These are phyloP conservation scores for Phytophthora sp. DNA, from an alignment of 352 stramenopile genomes.

Conservation along the genomic window DNA sequence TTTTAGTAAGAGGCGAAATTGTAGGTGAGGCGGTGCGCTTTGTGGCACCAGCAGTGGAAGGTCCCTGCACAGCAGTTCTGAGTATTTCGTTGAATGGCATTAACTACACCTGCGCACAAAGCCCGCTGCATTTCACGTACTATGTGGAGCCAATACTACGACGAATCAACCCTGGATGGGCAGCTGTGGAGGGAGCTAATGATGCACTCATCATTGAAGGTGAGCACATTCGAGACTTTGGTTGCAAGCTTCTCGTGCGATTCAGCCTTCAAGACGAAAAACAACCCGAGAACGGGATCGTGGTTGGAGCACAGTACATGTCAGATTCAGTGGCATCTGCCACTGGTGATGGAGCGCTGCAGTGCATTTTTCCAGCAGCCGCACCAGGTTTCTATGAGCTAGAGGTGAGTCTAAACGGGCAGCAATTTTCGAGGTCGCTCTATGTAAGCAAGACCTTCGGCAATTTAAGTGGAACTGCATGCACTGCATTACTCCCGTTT, in stretches of 20 bases:
- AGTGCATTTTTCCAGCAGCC: slow-evolving; percentile 37
- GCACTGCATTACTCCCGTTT: slow-evolving; percentile 65
- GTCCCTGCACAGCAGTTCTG: slow-evolving; percentile 48
- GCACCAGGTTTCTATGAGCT: slow-evolving; percentile 62
- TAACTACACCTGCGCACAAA: slow-evolving; percentile 66
- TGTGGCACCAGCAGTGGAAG: slow-evolving; percentile 42
- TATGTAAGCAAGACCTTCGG: slow-evolving; percentile 66
- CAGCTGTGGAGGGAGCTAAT: slow-evolving; percentile 38
- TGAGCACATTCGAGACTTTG: slow-evolving; percentile 60
- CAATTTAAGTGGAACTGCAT: slow-evolving; percentile 68
- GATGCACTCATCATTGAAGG: slow-evolving; percentile 45
- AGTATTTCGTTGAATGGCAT: slow-evolving; percentile 82
- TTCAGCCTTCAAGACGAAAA: slow-evolving; percentile 50
- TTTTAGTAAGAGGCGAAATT: slow-evolving; percentile 60
- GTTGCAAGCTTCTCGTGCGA: slow-evolving; percentile 47
- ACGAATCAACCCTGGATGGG: slow-evolving; percentile 58
- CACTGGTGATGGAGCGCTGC: slow-evolving; percentile 24
- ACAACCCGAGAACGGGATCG: slow-evolving; percentile 9
- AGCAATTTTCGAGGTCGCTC: slow-evolving; percentile 64
- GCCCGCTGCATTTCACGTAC: slow-evolving; percentile 59
- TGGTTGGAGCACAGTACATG: slow-evolving; percentile 43
- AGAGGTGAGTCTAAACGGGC: slow-evolving; percentile 69
- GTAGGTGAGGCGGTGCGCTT: slow-evolving; percentile 69
- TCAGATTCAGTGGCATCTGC: slow-evolving; percentile 9
- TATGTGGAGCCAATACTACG: slow-evolving; percentile 61